phyloP scores from a whole-genome alignment of 371 early-diverging fungal genomes.

The Batkoa obscura region DNA sequence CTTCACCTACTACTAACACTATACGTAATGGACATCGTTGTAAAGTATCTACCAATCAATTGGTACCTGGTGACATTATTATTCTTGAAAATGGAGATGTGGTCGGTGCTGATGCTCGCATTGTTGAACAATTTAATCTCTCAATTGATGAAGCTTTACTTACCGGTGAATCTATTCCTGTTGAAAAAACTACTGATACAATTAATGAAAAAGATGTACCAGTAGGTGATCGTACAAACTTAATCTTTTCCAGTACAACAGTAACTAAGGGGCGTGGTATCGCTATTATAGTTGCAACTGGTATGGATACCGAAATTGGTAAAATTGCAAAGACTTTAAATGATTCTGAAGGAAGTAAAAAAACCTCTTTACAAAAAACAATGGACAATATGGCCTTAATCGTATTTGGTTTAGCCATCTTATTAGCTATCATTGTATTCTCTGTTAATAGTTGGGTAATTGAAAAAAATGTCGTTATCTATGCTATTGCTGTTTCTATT shows the following conservation, averaged over 20 bases:
- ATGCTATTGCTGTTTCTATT: constrained; percentile 70
- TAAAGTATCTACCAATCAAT: constrained; percentile 37
- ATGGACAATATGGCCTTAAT: constrained; percentile 51
- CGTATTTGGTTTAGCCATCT: constrained; percentile 40
- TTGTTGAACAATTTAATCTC: constrained; percentile 60
- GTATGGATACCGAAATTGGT: constrained; percentile 82
- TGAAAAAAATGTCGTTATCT: constrained; percentile 34
- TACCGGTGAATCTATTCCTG: constrained; percentile 68
- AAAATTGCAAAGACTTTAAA: constrained; percentile 71
- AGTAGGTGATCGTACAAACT: constrained; percentile 36
- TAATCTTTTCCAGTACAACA: constrained; percentile 32
- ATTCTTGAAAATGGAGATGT: constrained; percentile 71
- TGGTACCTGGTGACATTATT: constrained; percentile 79
- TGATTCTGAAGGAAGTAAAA: constrained; percentile 31
- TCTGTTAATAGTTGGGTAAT: constrained; percentile 33
- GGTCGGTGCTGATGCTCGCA: constrained; percentile 67
- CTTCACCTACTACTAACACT: constrained; percentile 54
- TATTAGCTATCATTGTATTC: constrained; percentile 54
- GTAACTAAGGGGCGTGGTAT: constrained; percentile 40
- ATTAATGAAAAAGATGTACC: constrained; percentile 23
- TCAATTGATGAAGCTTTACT: constrained; percentile 70
- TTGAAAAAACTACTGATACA: constrained; percentile 31
- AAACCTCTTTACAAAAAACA: constrained; percentile 54
- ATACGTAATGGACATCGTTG: constrained; percentile 53
- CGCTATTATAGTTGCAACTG: constrained; percentile 46